phyloP scores from a whole-genome alignment of 805 yeast species.

The Diddensiella transvaalensis region DNA sequence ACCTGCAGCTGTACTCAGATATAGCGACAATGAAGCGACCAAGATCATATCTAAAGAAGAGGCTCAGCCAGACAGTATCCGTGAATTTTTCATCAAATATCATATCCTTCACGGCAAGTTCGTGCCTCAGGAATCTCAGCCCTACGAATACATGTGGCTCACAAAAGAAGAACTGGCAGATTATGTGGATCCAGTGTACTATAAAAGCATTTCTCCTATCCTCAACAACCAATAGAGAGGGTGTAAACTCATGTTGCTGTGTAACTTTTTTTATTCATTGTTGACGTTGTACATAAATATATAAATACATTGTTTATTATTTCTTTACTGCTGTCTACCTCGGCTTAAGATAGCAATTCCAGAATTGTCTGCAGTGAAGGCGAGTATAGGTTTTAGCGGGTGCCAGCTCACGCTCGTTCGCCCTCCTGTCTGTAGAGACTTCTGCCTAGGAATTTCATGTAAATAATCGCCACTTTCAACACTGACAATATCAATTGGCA shows the following conservation, averaged over 20 bases:
- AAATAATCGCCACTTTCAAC: conserved; percentile 29
- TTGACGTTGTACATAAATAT: too few species aligned
- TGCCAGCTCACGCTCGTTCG: conserved; percentile 34
- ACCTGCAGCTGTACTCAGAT: conserved; percentile 70
- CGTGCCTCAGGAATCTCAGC: conserved; percentile 38
- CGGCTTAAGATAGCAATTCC: conserved; percentile 19
- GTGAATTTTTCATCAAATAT: conserved; percentile 77
- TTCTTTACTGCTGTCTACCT: background rate
- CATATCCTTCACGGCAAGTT: conserved; percentile 86
- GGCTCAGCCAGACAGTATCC: conserved; percentile 27
- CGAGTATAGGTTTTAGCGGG: conserved; percentile 30
- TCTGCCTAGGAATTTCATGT: conserved; percentile 12
- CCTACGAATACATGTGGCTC: conserved; percentile 71
- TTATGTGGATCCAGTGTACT: conserved; percentile 53
- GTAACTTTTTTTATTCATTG: too few species aligned
- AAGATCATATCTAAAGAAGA: conserved; percentile 22
- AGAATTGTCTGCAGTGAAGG: conserved; percentile 30
- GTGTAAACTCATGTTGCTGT: conserved; percentile 3
- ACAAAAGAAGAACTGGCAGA: conserved; percentile 70
- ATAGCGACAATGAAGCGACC: conserved; percentile 23
- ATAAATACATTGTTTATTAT: background rate
- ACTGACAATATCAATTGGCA: conserved; percentile 41
- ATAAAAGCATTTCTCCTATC: conserved; percentile 40
- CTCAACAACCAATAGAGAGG: conserved; percentile 17
- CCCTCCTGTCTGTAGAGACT: conserved; percentile 22